These are phyloP conservation scores for Polygonum aviculare DNA, from an alignment of 148 eudicot genomes.

Conservation along the genomic window DNA sequence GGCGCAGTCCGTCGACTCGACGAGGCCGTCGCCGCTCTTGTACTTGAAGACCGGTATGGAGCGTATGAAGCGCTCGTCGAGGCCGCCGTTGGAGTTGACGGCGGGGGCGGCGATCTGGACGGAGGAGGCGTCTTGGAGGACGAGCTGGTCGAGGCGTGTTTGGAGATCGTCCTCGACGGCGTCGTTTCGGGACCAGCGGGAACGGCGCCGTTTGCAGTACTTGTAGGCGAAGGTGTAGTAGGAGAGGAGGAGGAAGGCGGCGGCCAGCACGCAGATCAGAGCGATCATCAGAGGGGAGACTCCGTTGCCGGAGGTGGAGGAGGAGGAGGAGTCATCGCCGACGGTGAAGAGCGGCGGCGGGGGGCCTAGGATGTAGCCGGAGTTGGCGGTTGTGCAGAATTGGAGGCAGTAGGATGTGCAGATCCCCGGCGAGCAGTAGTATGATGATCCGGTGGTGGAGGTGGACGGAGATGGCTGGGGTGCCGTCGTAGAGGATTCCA, in stretches of 20 bases:
- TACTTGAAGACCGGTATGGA: constrained; percentile 13
- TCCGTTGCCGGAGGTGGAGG: constrained; percentile 15
- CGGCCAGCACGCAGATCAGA: constrained; percentile 51
- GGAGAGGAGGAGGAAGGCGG: constrained; percentile 52
- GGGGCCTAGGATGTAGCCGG: background rate
- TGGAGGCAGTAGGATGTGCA: constrained; percentile 33
- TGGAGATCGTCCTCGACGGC: background rate
- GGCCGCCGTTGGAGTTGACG: background rate
- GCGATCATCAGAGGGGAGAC: constrained; percentile 72
- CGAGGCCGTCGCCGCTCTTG: constrained; percentile 7
- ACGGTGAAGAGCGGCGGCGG: constrained; percentile 26
- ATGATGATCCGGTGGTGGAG: background rate
- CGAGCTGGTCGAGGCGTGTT: constrained; percentile 1
- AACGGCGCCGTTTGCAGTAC: constrained; percentile 7
- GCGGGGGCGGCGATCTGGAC: background rate
- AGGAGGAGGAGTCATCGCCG: constrained; percentile 16
- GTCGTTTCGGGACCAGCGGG: constrained; percentile 5
- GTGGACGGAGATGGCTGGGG: constrained; percentile 5
- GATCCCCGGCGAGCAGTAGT: constrained; percentile 16
- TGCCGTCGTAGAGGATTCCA: constrained; percentile 11
- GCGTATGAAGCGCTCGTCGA: background rate
- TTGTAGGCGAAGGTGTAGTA: constrained; percentile 65
- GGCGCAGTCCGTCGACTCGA: constrained; percentile 12
- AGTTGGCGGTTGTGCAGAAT: constrained; percentile 38
- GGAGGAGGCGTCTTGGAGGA: background rate